Evolutionary conservation across 768 basidiomycete species (phyloP), one percentile per base, ranked within the genome.

Genomic region (Rhodotorula graminis): DNA sequence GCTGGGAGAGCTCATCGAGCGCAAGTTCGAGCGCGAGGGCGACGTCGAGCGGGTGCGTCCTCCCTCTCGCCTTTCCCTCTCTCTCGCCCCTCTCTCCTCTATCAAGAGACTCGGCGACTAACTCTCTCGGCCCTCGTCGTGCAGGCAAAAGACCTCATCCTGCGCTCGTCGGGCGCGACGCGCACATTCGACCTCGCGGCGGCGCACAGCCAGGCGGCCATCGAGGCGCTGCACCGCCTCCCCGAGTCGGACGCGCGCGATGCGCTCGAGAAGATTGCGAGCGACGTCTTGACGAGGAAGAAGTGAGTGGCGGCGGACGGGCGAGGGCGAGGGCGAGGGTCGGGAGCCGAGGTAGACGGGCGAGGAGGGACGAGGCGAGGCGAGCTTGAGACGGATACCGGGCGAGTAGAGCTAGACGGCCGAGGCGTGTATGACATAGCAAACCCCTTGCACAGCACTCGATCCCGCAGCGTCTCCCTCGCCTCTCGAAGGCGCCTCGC

Each of bases 161-260:
- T 84, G 37, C 81, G 84, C 37, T 90, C 90, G 21, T 87, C 88
- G 21, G 93, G 90, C 21, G 83, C 94, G 46, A 85, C 89, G 70
- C 87, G 90, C 47, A 96, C 93, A 12, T 85, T 87, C 21, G 84
- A 86, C 52, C 87, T 97, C 33, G 94, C 94, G 11, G 82, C 82
- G 56, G 81, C 83, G 31, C 91, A 96, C 77, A 90, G 90, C 0
- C 84, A 86, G 52, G 88, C 88, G 78, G 94, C 94, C 27, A 85
- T 86, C 50, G 87, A 89, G 72, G 86, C 86, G 25, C 83, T 96
- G 25, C 82, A 81, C 46, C 80, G 84, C 12, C 84, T 98, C 65
- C 94, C 94, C 14, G 88, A 90, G 73, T 91, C 89, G 76, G 89
- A 91, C 70, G 88, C 90, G 44, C 88, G 87, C 80, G 82, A 83